Base-by-base conservation (phyloP, 345 rosid species). In the Clarkia xantiana region DNA sequence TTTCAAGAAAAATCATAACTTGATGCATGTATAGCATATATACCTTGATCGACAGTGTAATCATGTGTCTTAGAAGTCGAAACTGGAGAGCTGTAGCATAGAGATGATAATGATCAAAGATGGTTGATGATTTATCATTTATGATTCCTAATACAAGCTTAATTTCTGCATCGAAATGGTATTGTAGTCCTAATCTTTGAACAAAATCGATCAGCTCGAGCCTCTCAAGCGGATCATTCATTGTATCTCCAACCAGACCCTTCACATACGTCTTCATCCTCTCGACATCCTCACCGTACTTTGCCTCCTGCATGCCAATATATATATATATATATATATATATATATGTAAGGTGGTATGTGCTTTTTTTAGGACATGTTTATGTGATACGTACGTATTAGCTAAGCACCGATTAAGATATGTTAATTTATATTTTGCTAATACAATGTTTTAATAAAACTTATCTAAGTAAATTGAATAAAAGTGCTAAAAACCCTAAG, bases 11-110 rank as follows among this genome's bases (percentile, higher is more conserved):
- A n/a, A n/a, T n/a, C n/a, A n/a, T n/a, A n/a, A n/a, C n/a, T n/a
- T n/a, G n/a, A n/a, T n/a, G n/a, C n/a, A n/a, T n/a, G n/a, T n/a
- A n/a, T n/a, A n/a, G n/a, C n/a, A n/a, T 22, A 13, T 17, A 0
- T 57, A 64, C 73, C 69, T 50, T 60, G 66, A 8, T 56, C 40
- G 12, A 57, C 51, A 41, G 48, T 0, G 14, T 44, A 49, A 0
- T 64, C 67, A n/a, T 69, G 60, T 38, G 60, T 44, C 70, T 53
- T 1, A 56, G 53, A 9, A 69, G 62, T 29, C 58, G 60, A 47
- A 68, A 68, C 22, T 15, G 17, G 10, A 68, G 66, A 29, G 69
- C 45, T 12, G 38, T 47, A 2, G 47, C 43, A 19, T 43, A 47
- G 10, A 63, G 65, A 1, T 2, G 9, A 44, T 14, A 14, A 16